Base-by-base conservation (phyloP, 2,329 filamentous ascomycete species). In the Didymellaceae sp. region DNA sequence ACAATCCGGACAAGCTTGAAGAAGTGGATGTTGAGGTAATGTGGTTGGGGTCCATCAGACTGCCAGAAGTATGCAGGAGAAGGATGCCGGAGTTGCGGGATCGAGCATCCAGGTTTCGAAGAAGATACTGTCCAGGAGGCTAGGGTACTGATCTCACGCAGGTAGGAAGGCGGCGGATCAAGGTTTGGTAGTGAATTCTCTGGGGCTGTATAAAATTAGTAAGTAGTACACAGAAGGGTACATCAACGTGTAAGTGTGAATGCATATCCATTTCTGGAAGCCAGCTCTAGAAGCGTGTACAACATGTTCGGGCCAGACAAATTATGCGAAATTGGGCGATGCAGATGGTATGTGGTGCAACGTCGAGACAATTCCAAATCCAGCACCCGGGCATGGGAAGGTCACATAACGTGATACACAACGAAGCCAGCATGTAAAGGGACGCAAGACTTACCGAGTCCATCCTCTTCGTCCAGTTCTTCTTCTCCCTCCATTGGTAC, bases 61-160 rank as follows among this genome's bases (percentile, higher is more conserved):
- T 94, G 90, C 90, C 90, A 94, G 74, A 88, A 94, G 42, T 85
- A 80, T 52, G 82, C 81, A 6, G 88, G 82, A 52, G 90, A 87
- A 13, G 91, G 88, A 55, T 84, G 86, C 24, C 89, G 84, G 16
- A 94, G 82, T 66, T 90, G 88, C 20, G 86, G 85, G 11, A 93
- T 86, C 2, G 88, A 88, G 61, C 88, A 91, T 30, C 89, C 89
- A 1, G 88, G 89, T 74, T 94, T 94, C 66, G 86, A 86, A 65
- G 85, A 90, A 69, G 87, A 90, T 60, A 93, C 89, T 9, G 88
- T 92, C 79, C 91, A 93, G 58, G 86, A 88, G 24, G 89, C 90
- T 16, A 94, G 80, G 55, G 91, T 91, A 62, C 88, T 90, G 68
- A 94, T 93, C 69, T 94, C 90, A 70, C 91, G 92, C 55, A 93